Percentiles rank a stretch among this genome's conserved stretches.
phyloP scores from a whole-genome alignment of 495 filamentous ascomycete genomes.

The Podospora sp. region DNA sequence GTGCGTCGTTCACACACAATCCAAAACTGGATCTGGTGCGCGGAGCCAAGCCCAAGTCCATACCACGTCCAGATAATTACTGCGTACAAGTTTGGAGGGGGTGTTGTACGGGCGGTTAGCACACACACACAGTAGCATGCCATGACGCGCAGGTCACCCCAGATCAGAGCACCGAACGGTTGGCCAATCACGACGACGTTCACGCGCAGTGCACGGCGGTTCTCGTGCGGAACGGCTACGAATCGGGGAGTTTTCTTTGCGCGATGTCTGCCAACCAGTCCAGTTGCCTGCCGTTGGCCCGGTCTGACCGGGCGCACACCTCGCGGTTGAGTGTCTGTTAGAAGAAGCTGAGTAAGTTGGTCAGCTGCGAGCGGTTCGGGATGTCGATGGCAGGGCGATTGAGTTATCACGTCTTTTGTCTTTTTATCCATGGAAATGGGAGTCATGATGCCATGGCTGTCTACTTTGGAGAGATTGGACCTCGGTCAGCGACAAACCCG shows the following conservation, averaged over 20 bases:
- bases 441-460: background rate
- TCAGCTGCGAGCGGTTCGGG: background rate
- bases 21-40: background rate
- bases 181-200: background rate
- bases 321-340: background rate
- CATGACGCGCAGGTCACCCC: background rate
- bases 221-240: background rate
- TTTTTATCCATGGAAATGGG: background rate
- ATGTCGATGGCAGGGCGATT: conserved; percentile 5
- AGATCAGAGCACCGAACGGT: background rate
- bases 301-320: background rate
- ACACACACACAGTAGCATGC: background rate
- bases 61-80: background rate
- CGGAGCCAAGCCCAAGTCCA: background rate
- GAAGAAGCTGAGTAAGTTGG: background rate
- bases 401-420: background rate
- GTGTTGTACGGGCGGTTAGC: background rate
- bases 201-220: background rate
- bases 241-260: background rate
- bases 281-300: background rate
- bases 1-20: background rate
- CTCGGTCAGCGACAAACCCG: background rate
- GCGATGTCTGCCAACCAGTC: background rate
- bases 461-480: background rate
- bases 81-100: background rate